A percentile compares a stretch with the other conserved stretches of the same genome.
Evolutionary conservation across 139 green algal genomes (phyloP).

Genomic region (Nannochloris sp.): DNA sequence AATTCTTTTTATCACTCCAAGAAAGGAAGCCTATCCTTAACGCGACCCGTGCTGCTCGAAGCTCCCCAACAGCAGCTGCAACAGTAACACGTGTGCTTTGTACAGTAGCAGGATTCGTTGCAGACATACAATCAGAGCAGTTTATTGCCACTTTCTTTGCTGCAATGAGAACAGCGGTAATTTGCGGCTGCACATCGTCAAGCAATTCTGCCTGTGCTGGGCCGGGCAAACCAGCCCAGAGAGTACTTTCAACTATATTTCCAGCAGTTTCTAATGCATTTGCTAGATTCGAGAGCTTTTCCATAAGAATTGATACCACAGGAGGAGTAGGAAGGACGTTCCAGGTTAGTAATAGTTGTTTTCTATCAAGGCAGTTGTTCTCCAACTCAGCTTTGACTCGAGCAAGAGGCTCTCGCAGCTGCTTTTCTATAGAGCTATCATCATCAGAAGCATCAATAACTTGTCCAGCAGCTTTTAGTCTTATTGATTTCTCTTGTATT

Average conservation of each 20-base stretch:
- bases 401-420: not conserved
- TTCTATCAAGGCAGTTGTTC: conserved; percentile 4
- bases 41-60: not conserved
- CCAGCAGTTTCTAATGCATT: not conserved
- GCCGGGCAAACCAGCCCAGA: not conserved
- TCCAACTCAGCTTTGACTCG: conserved; percentile 2
- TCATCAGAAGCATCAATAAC: not conserved
- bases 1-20: not conserved
- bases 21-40: not conserved
- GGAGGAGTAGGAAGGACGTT: conserved; percentile 7
- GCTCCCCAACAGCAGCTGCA: not conserved
- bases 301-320: conserved; percentile 1
- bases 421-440: not conserved
- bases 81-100: not conserved
- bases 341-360: conserved; percentile 17
- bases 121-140: not conserved
- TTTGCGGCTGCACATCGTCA: not conserved
- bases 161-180: not conserved
- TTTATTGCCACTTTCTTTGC: not conserved
- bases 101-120: not conserved
- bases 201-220: not conserved
- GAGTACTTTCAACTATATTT: not conserved
- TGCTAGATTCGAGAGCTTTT: not conserved
- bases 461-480: not conserved
- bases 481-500: not conserved